These are phyloP conservation scores for Xylaria venustula DNA, from an alignment of 495 filamentous ascomycete species.

Conservation along the genomic window DNA sequence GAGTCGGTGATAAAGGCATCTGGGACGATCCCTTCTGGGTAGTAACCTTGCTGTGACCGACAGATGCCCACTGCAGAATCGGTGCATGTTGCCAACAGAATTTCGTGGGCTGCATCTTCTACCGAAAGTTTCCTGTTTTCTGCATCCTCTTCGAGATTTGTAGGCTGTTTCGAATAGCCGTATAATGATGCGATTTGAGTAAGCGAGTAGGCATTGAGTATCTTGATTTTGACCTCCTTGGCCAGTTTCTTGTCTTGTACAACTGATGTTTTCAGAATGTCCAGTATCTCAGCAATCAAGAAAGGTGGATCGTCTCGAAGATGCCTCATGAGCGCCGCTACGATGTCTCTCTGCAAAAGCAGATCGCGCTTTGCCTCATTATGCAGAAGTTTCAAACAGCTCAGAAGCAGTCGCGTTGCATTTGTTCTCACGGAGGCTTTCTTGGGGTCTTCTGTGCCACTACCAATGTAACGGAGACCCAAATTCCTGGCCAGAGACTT, in stretches of 20 bases:
- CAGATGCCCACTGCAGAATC: slow-evolving; percentile 67
- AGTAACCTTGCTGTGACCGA: slow-evolving; percentile 65
- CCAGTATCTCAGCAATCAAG: slow-evolving; percentile 65
- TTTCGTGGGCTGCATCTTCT: slow-evolving; percentile 62
- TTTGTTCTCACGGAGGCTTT: slow-evolving; percentile 73
- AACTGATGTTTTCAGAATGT: slow-evolving; percentile 61
- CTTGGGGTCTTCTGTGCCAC: slow-evolving; percentile 51
- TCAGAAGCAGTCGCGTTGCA: slow-evolving; percentile 72
- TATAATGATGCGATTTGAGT: slow-evolving; percentile 71
- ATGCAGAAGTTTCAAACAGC: slow-evolving; percentile 68
- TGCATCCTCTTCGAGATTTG: slow-evolving; percentile 8
- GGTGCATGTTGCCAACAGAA: slow-evolving; percentile 72
- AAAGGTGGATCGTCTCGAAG: slow-evolving; percentile 71
- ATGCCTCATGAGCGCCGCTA: slow-evolving; percentile 65
- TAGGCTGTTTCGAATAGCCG: slow-evolving; percentile 48
- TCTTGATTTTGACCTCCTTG: slow-evolving; percentile 64
- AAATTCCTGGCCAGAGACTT: slow-evolving; percentile 67
- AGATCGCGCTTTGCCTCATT: slow-evolving; percentile 70
- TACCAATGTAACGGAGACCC: slow-evolving; percentile 50
- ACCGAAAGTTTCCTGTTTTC: slow-evolving; percentile 40
- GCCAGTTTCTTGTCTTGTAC: slow-evolving; percentile 68
- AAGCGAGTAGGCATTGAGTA: slow-evolving; percentile 70
- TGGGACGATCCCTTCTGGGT: slow-evolving; percentile 65
- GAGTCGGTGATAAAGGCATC: slow-evolving; percentile 41
- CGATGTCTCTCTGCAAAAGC: slow-evolving; percentile 68